Percentiles rank a stretch among this genome's conserved stretches.
Evolutionary conservation across 2,329 filamentous ascomycete genomes (phyloP).

Genomic region (Cercospora sesami): DNA sequence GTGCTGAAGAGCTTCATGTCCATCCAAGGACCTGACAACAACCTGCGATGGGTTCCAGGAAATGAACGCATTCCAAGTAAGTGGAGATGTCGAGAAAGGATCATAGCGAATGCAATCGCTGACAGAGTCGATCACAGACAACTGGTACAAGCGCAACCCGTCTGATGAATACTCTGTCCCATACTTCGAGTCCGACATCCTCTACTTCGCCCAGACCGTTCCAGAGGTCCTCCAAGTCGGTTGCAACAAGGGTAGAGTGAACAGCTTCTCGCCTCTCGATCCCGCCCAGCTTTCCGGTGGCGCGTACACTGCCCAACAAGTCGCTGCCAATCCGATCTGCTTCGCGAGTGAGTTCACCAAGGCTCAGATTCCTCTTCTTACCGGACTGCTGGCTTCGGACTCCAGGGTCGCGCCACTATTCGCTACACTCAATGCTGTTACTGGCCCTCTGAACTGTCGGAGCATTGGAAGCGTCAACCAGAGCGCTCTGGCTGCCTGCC

Average conservation of each 20-base stretch:
- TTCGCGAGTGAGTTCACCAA: constrained; percentile 31
- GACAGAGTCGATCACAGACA: constrained; percentile 40
- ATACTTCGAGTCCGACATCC: constrained; percentile 34
- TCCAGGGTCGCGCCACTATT: constrained; percentile 18
- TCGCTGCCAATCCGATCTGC: constrained; percentile 33
- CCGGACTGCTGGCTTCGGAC: constrained; percentile 19
- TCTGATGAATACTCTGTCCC: constrained; percentile 36
- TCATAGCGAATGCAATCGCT: too few relatives aligned
- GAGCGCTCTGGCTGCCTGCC: constrained; percentile 32
- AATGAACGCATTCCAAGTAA: constrained; percentile 45
- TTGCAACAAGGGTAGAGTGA: constrained; percentile 41
- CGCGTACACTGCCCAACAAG: constrained; percentile 44
- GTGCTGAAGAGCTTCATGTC: constrained; percentile 45
- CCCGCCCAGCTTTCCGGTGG: constrained; percentile 41
- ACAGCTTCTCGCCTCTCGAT: constrained; percentile 40
- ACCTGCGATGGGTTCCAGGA: constrained; percentile 37
- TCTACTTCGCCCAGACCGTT: constrained; percentile 32
- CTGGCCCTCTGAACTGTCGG: constrained; percentile 25
- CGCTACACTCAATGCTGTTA: constrained; percentile 16
- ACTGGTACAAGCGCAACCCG: constrained; percentile 40
- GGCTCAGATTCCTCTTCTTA: constrained; percentile 28
- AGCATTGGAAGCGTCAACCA: constrained; percentile 32
- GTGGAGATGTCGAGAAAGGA: background rate
- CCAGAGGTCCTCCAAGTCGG: constrained; percentile 38
- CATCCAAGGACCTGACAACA: constrained; percentile 39